These are phyloP conservation scores for Brettanomyces naardenensis DNA, from an alignment of 805 yeast genomes.

Conservation along the genomic window DNA sequence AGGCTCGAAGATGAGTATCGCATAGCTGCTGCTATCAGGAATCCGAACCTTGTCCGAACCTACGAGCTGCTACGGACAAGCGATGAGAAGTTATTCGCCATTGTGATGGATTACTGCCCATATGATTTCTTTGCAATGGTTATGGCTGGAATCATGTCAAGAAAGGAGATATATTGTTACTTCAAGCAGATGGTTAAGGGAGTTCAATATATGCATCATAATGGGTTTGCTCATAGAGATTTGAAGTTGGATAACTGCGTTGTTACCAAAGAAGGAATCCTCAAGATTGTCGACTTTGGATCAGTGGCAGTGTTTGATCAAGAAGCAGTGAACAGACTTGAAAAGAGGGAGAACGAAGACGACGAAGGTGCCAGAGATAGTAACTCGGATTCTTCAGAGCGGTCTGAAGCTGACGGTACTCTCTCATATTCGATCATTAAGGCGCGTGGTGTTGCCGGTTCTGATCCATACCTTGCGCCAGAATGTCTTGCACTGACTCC, in stretches of 20 bases:
- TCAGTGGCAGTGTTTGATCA: constrained; percentile 72
- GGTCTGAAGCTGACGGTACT: neutral
- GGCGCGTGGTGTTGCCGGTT: constrained; percentile 86
- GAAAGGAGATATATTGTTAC: constrained; percentile 67
- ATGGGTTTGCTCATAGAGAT: constrained; percentile 91
- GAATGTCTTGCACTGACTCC: constrained; percentile 54
- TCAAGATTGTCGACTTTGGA: constrained; percentile 90
- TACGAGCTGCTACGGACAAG: constrained; percentile 56
- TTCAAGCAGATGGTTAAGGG: constrained; percentile 77
- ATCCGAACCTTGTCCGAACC: constrained; percentile 75
- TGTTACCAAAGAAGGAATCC: constrained; percentile 61
- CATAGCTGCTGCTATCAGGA: constrained; percentile 71
- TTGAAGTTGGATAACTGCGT: constrained; percentile 91
- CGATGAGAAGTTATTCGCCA: constrained; percentile 54
- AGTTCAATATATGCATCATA: constrained; percentile 62
- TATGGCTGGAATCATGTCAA: constrained; percentile 76
- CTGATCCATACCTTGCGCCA: constrained; percentile 94
- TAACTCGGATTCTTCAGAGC: neutral
- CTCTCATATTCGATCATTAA: constrained; percentile 34
- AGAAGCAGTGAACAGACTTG: constrained; percentile 22
- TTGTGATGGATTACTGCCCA: constrained; percentile 90
- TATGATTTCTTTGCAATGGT: constrained; percentile 89
- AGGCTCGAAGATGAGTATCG: constrained; percentile 79
- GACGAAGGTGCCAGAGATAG: neutral
- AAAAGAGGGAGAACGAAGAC: neutral